Base-by-base conservation (phyloP, 192 early-diverging fungal genomes). In the Backusella morwellensis region DNA sequence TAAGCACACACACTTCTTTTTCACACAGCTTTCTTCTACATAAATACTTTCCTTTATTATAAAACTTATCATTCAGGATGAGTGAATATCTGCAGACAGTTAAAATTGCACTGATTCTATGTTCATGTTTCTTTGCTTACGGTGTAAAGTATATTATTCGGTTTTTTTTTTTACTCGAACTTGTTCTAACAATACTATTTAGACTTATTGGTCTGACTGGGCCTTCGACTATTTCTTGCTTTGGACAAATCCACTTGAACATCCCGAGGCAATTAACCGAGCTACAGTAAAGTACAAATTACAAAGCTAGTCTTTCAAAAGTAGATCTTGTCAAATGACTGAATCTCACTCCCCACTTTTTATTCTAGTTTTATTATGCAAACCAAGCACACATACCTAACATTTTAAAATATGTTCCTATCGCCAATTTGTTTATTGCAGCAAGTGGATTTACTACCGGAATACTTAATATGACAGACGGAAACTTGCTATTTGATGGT, bases 141-240 rank as follows among this genome's bases (percentile, higher is more conserved):
- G 77, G 77, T 68, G 77, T 78, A 78, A 19, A 50, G 15, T 34
- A 72, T 19, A 50, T 32, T 12, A 15, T 35, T 19, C 3, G 3
- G 12, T 44, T 32, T 41, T 3, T 44, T 32, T 41, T 3, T 47
- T 50, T 17, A 34, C 15, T 72, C 9, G 32, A 8, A 35, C 38
- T 50, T 50, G 0, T 7, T 50, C 47, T 50, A 50, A 50, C 1
- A 50, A n/a, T 50, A 50, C 15, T 26, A 54, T 41, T 35, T 74
- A 74, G 73, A 74, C 35, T 15, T 73, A 73, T 41, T 79, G 78
- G 78, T 67, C 78, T 40, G 78, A 79, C 36, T 79, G 78, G 78
- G 74, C 73, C 0, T 79, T 79, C 23, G 78, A 79, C 23, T 79
- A 79, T 29, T 79, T 71, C 41, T 47, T 79, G 21, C 59, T 79